Base-by-base conservation (phyloP, 2,329 filamentous ascomycete species). In the Fusarium falciforme region DNA sequence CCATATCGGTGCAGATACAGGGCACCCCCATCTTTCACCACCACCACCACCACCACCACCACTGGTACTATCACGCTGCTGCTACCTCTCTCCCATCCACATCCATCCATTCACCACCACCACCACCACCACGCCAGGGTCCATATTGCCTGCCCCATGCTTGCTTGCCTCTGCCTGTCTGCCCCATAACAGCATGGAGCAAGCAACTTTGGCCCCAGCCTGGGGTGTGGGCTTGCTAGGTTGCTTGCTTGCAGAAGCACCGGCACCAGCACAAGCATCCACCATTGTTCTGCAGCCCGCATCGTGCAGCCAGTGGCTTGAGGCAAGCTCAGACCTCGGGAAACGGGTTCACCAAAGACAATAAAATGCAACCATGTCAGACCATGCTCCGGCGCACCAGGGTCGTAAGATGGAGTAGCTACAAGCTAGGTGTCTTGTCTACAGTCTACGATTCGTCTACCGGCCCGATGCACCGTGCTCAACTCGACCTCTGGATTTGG, bases 381-480 rank as follows among this genome's bases (percentile, higher is more conserved):
- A 77, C 70, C 67, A 78, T 71, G 74, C 35, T 27, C 68, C 49
- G 49, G 25, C 44, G 49, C 49, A 67, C 76, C 59, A 71, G 77
- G 77, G 72, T 77, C 72, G 72, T 77, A 66, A 71, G 74, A 73
- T 72, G 74, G 54, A 52, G 47, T 49, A 52, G 60, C 42, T 64
- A 29, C 54, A 58, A 54, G 49, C 49, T 54, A 49, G 44, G 44
- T 27, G 44, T 49, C 44, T 27, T 27, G 25, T 52, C 47, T 36
- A 58, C 60, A 67, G 68, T 57, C 68, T 70, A 63, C 65, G 67
- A 78, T 77, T 71, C 66, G 74, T 68, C 69, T 76, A 66, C 67
- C 76, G 76, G 76, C 73, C 76, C 76, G 76, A 76, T 78, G 76
- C 76, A 76, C 76, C 76, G 74, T 76, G 74, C 76, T 78, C 67